Base-by-base conservation (phyloP, 2,329 filamentous ascomycete species). In the Paraphaeosphaeria sporulosa region DNA sequence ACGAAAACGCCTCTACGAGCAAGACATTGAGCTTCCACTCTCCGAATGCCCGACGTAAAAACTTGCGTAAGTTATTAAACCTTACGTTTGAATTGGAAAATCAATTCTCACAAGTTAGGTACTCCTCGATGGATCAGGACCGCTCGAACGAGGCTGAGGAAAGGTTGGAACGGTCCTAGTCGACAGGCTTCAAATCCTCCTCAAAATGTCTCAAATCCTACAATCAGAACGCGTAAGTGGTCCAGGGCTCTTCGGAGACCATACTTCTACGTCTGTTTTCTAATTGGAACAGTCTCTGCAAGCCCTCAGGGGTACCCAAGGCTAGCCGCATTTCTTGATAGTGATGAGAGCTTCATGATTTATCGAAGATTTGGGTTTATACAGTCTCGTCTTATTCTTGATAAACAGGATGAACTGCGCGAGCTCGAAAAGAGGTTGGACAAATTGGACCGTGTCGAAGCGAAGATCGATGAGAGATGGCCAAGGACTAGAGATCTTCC, bases 361-460 rank as follows among this genome's bases (percentile, higher is more conserved):
- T 82, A 78, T 60, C 72, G 80, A 5, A 68, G 79, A 1, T 82
- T 81, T 48, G 79, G 79, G 2, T 79, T 73, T 44, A 63, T 82
- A 0, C 78, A 81, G 48, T 66, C 78, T 0, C 71, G 80, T 1
- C 51, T 82, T 0, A 55, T 69, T 0, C 56, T 69, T 6, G 49
- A 65, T 7, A 64, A 63, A 30, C 66, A 69, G 42, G 59, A 60
- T 9, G 52, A 63, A 15, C 40, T 69, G 2, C 42, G 54, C 23
- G 53, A 53, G 15, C 57, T 76, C 7, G 23, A n/a, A 27, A n/a
- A n/a, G 60, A 62, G 46, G 51, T 17, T 38, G 30, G 50, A 48
- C 23, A 30, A 19, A 25, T 52, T 25, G 21, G n/a, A 8, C 38
- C 25, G 47, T 32, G n/a, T 7, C 38, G 38, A 40, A 40, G 38